Evolutionary conservation across 495 filamentous ascomycete genomes (phyloP).

Genomic region (Podospora comata): DNA sequence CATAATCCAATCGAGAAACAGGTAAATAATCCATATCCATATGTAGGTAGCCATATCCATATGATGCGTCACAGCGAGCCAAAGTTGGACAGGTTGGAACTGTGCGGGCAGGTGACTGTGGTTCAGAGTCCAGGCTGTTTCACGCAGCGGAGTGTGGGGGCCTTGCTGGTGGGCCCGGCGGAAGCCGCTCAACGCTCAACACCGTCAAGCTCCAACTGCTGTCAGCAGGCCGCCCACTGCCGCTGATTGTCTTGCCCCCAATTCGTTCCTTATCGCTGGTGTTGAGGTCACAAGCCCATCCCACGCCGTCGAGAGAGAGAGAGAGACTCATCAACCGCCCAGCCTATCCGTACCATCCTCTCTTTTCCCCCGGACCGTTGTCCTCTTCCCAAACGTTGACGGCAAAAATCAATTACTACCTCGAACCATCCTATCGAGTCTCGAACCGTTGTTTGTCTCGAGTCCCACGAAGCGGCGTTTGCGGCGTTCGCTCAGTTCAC

Average conservation of each 20-base stretch:
- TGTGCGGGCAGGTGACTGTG: not conserved
- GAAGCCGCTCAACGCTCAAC: not conserved
- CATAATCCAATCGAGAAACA: not conserved
- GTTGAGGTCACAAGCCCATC: conserved; percentile 15
- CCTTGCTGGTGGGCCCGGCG: not conserved
- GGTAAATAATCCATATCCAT: not conserved
- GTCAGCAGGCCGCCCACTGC: conserved; percentile 18
- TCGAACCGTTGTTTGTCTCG: not conserved
- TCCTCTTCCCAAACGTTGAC: not conserved
- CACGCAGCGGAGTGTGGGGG: not conserved
- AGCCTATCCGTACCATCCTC: not conserved
- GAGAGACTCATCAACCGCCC: conserved; percentile 3
- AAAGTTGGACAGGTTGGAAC: not conserved
- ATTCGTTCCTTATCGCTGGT: conserved; percentile 12
- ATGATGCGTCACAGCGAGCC: not conserved
- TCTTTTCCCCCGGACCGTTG: not conserved
- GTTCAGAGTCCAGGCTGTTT: conserved; percentile 2
- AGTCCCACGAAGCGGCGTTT: not conserved
- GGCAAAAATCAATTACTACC: not conserved
- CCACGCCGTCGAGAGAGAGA: not conserved
- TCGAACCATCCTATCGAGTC: not conserved
- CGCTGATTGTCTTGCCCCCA: no score
- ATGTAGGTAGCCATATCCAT: no score
- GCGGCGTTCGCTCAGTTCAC: not conserved
- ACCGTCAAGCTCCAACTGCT: not conserved